Evolutionary conservation across 805 yeast species (phyloP).

Genomic region (Candida krabiensis): DNA sequence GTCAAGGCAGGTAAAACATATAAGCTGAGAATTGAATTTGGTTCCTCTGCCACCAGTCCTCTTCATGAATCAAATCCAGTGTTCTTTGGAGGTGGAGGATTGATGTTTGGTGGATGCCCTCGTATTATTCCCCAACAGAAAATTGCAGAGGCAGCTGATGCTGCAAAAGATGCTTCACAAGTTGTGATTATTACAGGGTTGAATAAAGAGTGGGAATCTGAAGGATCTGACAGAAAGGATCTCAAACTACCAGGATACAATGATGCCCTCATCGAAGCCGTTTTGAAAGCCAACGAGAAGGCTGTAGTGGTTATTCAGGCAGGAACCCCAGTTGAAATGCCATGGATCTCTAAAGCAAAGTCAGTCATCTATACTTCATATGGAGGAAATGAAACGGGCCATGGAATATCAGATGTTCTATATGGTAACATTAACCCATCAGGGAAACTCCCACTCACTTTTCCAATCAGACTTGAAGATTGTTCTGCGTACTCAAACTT

Average conservation of each 20-base stretch:
- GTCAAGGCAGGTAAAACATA: constrained; percentile 47
- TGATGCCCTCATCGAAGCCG: constrained; percentile 33
- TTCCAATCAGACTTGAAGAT: constrained; percentile 36
- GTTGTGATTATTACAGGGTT: constrained; percentile 38
- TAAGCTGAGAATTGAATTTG: constrained; percentile 49
- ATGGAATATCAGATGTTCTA: constrained; percentile 42
- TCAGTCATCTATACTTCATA: constrained; percentile 37
- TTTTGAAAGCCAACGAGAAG: constrained; percentile 35
- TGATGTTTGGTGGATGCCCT: constrained; percentile 19
- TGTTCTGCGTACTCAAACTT: constrained; percentile 38
- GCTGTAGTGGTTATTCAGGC: constrained; percentile 40
- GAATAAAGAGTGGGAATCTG: constrained; percentile 42
- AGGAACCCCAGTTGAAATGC: constrained; percentile 42
- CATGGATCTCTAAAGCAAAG: constrained; percentile 37
- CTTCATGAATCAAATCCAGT: constrained; percentile 5
- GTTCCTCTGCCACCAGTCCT: constrained; percentile 43
- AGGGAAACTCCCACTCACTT: constrained; percentile 43
- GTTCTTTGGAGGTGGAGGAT: constrained; percentile 22
- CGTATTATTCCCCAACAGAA: constrained; percentile 12
- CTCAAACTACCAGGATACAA: constrained; percentile 38
- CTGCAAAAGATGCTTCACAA: constrained; percentile 36
- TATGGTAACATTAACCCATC: constrained; percentile 45
- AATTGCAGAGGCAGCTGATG: constrained; percentile 30
- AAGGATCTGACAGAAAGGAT: constrained; percentile 39
- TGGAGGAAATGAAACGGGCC: constrained; percentile 43